Base-by-base conservation (phyloP, 139 green algal genomes). In the Chlorella sp. region DNA sequence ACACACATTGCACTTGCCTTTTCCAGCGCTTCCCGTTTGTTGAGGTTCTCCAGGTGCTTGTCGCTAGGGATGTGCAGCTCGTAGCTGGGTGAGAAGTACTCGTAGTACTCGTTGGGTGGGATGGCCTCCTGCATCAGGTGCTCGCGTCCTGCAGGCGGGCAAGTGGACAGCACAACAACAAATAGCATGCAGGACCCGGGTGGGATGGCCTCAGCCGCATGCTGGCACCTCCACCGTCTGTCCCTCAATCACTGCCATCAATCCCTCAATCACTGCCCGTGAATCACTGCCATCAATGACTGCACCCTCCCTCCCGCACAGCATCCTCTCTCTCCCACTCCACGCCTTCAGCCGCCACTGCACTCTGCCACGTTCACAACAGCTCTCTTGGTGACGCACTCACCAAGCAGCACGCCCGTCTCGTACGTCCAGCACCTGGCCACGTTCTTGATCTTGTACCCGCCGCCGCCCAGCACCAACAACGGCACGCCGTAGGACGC, bases 381-480 rank as follows among this genome's bases (percentile, higher is more conserved):
- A n/a, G n/a, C n/a, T n/a, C n/a, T n/a, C n/a, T n/a, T n/a, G n/a
- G n/a, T n/a, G n/a, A n/a, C n/a, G n/a, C n/a, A n/a, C 62, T 73
- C 35, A 77, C 80, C 71, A 42, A 82, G 61, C 72, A 73, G 74
- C 62, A 84, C 76, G 22, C 86, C 91, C 5, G 96, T 98, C 86
- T 99, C 95, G 49, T 92, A 95, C 4, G 93, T 88, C 95, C 95
- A 99, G 82, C 93, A 98, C 10, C 94, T 84, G 0, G 94, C 92
- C 27, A 98, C 94, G 59, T 98, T 98, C 24, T 88, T 91, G 71
- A 98, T 97, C 64, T 90, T 98, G 87, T 99, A 99, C 0, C 95
- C 95, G 3, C 95, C 95, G 2, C 95, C 95, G 0, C 95, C 95
- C 63, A 98, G 81, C 62, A 97, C 88, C 67, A 98, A 77, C 82